Base-by-base conservation (phyloP, 495 filamentous ascomycete species). In the Clavariopsis aquatica region DNA sequence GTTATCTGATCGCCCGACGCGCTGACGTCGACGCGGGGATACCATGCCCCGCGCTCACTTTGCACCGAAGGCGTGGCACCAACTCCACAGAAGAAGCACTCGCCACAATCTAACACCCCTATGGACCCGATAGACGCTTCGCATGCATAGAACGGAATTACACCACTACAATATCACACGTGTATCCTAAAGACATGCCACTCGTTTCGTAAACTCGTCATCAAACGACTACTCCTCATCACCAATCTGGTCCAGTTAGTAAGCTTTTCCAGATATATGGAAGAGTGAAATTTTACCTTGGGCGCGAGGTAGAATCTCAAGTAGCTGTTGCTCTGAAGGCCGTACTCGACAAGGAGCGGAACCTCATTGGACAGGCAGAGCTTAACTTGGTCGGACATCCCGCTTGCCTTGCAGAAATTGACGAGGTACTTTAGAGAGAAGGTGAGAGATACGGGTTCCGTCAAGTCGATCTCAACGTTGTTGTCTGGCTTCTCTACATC, bases 371-470 rank as follows among this genome's bases (percentile, higher is more conserved):
- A 96, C 52, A 99, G 83, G 78, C 89, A 93, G 69, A 99, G 85
- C 75, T 88, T 93, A 71, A 99, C 94, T 54, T 84, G 83, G 73
- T 73, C 78, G 58, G 92, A 94, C 57, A 99, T 80, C 56, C 87
- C 86, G 73, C 89, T 88, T 38, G 94, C 94, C 83, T 99, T 99
- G 87, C 94, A 98, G 82, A 99, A 99, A 84, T 96, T 96, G 84
- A 95, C 91, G 5, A 99, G 86, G 80, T 99, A 99, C 79, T 99
- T 99, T 69, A 98, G 89, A 47, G 94, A 97, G 84, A 99, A 99
- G 31, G 93, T 99, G 46, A 99, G 86, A 49, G 90, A 82, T 63
- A 98, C 95, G 59, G 95, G 91, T 81, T 99, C 94, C 49, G 85
- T 87, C 52, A 99, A 85, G 66, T 89, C 85, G 69, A 99, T 96